Base-by-base conservation (phyloP, 805 yeast species). In the Metschnikowia lochheadii region DNA sequence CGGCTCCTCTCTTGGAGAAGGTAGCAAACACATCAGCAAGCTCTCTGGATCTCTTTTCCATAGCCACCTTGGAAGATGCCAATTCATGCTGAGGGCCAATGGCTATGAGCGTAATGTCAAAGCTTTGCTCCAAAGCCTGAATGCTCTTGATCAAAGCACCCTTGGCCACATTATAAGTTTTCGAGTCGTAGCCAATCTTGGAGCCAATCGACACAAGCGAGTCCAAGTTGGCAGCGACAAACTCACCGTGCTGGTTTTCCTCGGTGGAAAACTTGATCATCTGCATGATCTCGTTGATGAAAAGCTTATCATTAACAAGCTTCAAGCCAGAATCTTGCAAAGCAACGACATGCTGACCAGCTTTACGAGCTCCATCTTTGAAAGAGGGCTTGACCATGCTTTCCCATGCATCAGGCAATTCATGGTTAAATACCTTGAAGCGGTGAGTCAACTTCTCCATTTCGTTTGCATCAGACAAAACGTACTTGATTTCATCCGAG, bases 221-320 rank as follows among this genome's bases (percentile, higher is more conserved):
- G 56, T 76, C 68, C 47, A 76, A 65, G 47, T 73, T 69, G 45
- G 76, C 60, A 10, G 75, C 61, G 3, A 75, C 59, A 23, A 66
- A 58, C 43, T 64, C 69, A 3, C 54, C 44, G 2, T 48, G 36
- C 14, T 57, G 63, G 6, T 58, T 42, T 7, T 64, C 53, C 21
- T 59, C 56, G 20, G 63, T 60, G 15, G 67, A 60, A 49, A 78
- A 64, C 54, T 69, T 77, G 18, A 73, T 68, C 55, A 79, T 64
- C 60, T 79, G 82, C 38, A 77, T 65, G 49, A 79, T 57, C 58
- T 80, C 83, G 49, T 66, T 72, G 51, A 78, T 75, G 63, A 73
- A 79, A n/a, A 64, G 56, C 54, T 73, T 71, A 56, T 79, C 82
- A 58, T 69, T 73, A 49, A 78, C 70, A 39, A 67, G 59, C 44